Evolutionary conservation across 306 rosid species (phyloP).

Genomic region (Carpinus viminea): DNA sequence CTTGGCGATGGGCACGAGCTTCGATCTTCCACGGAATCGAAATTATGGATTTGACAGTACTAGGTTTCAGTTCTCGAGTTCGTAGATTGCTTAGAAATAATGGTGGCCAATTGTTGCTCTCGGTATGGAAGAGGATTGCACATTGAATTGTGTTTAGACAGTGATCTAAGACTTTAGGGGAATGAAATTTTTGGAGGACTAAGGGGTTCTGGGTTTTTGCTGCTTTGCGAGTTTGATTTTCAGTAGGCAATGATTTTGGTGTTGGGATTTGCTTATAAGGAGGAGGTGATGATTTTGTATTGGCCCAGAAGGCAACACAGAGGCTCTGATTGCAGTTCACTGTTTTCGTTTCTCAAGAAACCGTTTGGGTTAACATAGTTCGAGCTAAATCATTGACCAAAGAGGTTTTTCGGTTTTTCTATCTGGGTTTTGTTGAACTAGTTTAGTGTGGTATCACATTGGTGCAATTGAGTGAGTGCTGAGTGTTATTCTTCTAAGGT

Average conservation of each 20-base stretch:
- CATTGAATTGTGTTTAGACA: slow-evolving; percentile 30
- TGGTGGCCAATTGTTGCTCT: slow-evolving; percentile 33
- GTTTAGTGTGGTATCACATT: slow-evolving; percentile 28
- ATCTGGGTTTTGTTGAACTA: slow-evolving; percentile 29
- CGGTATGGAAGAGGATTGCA: slow-evolving; percentile 79
- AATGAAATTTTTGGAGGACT: slow-evolving; percentile 23
- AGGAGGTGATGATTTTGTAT: slow-evolving; percentile 47
- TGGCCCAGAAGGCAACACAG: slow-evolving; percentile 36
- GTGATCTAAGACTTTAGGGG: slow-evolving; percentile 43
- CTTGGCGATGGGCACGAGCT: slow-evolving; percentile 38
- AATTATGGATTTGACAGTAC: slow-evolving; percentile 37
- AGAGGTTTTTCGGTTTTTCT: slow-evolving; percentile 18
- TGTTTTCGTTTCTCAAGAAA: slow-evolving; percentile 46
- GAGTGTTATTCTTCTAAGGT: slow-evolving; percentile 29
- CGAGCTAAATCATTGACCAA: slow-evolving; percentile 30
- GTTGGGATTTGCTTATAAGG: slow-evolving; percentile 29
- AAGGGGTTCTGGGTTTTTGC: slow-evolving; percentile 28
- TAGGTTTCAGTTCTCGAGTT: slow-evolving; percentile 46
- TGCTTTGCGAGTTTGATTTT: slow-evolving; percentile 29
- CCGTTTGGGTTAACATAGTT: slow-evolving; percentile 49
- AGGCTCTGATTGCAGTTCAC: slow-evolving; percentile 45
- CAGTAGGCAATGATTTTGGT: slow-evolving; percentile 47
- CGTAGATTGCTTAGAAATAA: slow-evolving; percentile 49
- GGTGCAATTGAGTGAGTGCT: slow-evolving; percentile 32
- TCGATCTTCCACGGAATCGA: slow-evolving; percentile 32